A percentile compares a stretch with the other conserved stretches of the same genome.
These are phyloP conservation scores for Pseudocohnilembus persalinus DNA, from an alignment of 169 alveolate species.

Conservation along the genomic window DNA sequence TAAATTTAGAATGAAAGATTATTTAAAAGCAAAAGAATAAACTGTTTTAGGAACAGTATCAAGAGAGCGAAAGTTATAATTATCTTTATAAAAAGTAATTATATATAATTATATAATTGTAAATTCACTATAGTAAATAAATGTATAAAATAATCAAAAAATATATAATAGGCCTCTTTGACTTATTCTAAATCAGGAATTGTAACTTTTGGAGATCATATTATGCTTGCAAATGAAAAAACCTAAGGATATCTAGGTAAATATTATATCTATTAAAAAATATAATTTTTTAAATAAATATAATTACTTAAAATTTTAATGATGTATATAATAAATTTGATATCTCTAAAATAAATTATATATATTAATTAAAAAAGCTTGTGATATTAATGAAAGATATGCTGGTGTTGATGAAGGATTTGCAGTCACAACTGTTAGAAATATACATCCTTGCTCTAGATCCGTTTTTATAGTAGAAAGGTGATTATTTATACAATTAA, in stretches of 20 bases:
- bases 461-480: slow-evolving; percentile 33
- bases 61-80: neutral
- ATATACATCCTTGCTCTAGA: slow-evolving; percentile 36
- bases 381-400: slow-evolving; percentile 8
- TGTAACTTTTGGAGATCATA: slow-evolving; percentile 29
- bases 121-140: too few species aligned
- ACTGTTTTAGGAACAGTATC: slow-evolving; percentile 17
- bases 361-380: too few species aligned
- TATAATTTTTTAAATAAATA: too few species aligned
- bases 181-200: slow-evolving; percentile 3
- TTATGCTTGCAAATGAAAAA: slow-evolving; percentile 22
- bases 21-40: slow-evolving; percentile 19
- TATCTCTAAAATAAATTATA: too few species aligned
- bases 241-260: slow-evolving; percentile 17
- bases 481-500: neutral
- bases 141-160: slow-evolving; percentile 2
- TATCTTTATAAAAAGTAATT: neutral
- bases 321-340: too few species aligned
- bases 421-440: slow-evolving; percentile 24
- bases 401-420: slow-evolving; percentile 37
- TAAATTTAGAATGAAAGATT: slow-evolving; percentile 20
- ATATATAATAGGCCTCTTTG: slow-evolving; percentile 28
- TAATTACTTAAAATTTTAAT: too few species aligned
- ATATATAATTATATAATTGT: too few species aligned
- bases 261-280: too few species aligned